Conservation (phyloP, 73 alveolate species). For the Tetrahymena malaccensis region DNA sequence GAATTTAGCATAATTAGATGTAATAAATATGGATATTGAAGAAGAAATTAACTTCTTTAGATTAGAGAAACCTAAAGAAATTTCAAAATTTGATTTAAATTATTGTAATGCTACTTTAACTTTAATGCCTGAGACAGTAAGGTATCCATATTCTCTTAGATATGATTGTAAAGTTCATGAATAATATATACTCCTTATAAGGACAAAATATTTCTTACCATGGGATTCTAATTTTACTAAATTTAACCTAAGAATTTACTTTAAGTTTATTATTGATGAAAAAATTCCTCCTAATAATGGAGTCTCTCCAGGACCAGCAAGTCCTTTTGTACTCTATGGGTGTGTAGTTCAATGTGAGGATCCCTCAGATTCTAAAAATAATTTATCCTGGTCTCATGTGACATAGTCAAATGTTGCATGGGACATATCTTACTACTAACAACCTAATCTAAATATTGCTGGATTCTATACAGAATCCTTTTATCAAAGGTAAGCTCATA, state of each 20-base stretch:
- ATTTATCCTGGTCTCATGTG: background rate
- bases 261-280: background rate
- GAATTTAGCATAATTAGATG: background rate
- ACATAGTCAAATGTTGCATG: background rate
- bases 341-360: background rate
- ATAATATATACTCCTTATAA: background rate
- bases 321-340: background rate
- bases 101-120: background rate
- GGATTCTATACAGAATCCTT: background rate
- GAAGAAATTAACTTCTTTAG: background rate
- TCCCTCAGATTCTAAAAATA: background rate
- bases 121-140: background rate
- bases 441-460: background rate
- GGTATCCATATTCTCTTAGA: background rate
- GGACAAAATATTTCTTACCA: background rate
- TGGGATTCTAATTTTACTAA: background rate
- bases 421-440: background rate
- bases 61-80: background rate
- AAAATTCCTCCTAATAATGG: background rate
- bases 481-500: background rate
- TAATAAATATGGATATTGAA: background rate
- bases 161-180: background rate
- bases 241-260: background rate
- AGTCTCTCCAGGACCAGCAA: background rate
- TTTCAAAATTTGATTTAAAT: background rate